phyloP scores from a whole-genome alignment of 2,329 filamentous ascomycete species.

The Talaromyces rugulosus region DNA sequence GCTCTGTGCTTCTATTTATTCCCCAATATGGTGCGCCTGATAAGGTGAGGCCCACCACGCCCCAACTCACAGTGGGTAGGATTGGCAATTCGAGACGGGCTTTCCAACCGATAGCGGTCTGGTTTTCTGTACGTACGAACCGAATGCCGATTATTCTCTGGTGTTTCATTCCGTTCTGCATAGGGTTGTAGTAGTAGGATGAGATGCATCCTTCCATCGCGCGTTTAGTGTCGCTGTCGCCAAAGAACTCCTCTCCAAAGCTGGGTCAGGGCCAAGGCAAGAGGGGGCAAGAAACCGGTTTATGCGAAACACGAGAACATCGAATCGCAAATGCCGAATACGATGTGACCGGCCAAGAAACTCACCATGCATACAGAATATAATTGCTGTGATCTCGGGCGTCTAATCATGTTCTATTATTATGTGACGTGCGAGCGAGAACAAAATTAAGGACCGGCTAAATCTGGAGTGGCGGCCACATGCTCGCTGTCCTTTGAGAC shows the following conservation, averaged over 20 bases:
- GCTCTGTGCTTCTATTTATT: conserved; percentile 2
- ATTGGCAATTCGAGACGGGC: neutral
- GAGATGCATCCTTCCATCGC: neutral
- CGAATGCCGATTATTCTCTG: neutral
- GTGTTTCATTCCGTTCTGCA: neutral
- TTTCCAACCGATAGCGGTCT: neutral
- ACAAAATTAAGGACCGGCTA: neutral
- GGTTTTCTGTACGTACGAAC: neutral
- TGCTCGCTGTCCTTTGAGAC: neutral
- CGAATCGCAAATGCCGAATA: neutral
- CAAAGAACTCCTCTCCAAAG: neutral
- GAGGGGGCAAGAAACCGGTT: neutral
- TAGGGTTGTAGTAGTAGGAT: neutral
- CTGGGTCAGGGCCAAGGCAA: neutral
- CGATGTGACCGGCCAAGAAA: neutral
- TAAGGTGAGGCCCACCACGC: neutral
- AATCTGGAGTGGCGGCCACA: neutral
- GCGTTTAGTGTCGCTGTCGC: neutral
- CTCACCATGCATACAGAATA: neutral
- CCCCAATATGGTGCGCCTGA: neutral
- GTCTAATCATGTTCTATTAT: neutral
- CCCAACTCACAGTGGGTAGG: neutral
- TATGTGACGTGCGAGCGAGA: neutral
- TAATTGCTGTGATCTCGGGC: neutral
- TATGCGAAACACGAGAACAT: neutral